Evolutionary conservation across 768 basidiomycete genomes (phyloP), one percentile per base, ranked within the genome.

Genomic region (Russula virescens): DNA sequence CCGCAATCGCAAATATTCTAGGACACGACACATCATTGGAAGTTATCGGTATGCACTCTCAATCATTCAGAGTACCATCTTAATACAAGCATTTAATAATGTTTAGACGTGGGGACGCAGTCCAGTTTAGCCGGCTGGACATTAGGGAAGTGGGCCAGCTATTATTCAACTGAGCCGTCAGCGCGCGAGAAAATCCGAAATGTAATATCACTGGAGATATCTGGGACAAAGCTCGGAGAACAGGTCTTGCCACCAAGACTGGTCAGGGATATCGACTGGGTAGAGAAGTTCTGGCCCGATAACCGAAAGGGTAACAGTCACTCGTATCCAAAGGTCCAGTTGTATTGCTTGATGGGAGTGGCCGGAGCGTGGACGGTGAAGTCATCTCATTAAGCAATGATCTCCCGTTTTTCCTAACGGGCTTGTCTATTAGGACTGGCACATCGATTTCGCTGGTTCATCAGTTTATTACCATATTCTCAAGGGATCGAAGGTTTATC

Each of bases 401-500:
- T 35, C 14, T 49, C 60, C 35, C 11, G n/a, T 53, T 52, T 35
- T 19, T 50, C 61, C 40, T 45, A n/a, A 58, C 46, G 56, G 63
- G 47, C 19, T 43, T 7, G 34, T 52, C 34, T 31, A 31, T n/a
- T 25, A 95, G 94, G 96, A 98, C 71, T 98, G 95, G 97, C 96
- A 99, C 70, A 79, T 98, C 63, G 97, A 99, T 75, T 98, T 99
- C 71, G 96, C 96, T 23, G 97, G 94, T 0, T 94, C 91, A 2
- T 96, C 91, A 1, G 96, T 95, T n/a, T 98, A 96, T 73, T 98
- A 98, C 70, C 94, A 98, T 68, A 87, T 99, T 63, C 79, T 97
- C 21, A 81, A 78, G 47, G 94, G 94, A 28, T 80, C 85, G 60
- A 97, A 94, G 83, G 95, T 86, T 66, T 51, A 76, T 55, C 49